Evolutionary conservation across 1,284 basidiomycete species (phyloP).

Genomic region (Psilocybe mexicana): DNA sequence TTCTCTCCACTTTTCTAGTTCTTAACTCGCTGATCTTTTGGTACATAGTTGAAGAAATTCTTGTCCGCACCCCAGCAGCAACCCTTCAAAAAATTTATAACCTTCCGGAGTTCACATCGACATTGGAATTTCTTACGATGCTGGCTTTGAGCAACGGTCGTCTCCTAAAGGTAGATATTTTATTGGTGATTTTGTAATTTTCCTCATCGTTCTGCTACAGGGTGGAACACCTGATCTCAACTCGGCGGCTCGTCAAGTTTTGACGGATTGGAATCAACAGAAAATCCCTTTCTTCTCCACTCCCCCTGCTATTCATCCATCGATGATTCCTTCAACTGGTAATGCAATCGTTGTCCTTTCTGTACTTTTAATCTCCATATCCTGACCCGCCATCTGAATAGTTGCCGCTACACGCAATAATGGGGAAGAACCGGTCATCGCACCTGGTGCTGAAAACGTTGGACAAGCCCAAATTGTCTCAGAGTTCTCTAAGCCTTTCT

Average conservation of each 20-base stretch:
- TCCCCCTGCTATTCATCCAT: slow-evolving; percentile 79
- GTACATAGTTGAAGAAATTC: slow-evolving; percentile 80
- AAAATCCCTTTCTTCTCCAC: slow-evolving; percentile 89
- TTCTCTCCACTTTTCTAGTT: neutral
- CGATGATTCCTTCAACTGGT: slow-evolving; percentile 63
- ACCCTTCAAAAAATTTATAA: slow-evolving; percentile 84
- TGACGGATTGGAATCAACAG: slow-evolving; percentile 96
- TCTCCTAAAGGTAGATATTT: slow-evolving; percentile 64
- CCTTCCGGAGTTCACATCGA: slow-evolving; percentile 71
- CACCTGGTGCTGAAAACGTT: slow-evolving; percentile 71
- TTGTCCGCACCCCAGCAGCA: slow-evolving; percentile 65
- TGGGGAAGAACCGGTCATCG: slow-evolving; percentile 40
- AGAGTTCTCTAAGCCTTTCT: slow-evolving; percentile 69
- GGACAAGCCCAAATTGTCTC: slow-evolving; percentile 74
- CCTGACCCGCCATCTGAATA: neutral
- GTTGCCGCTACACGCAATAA: slow-evolving; percentile 22
- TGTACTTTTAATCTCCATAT: slow-evolving; percentile 4
- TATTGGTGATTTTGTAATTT: neutral
- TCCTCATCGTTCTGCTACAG: slow-evolving; percentile 33
- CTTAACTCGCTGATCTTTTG: slow-evolving; percentile 5
- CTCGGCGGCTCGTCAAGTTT: slow-evolving; percentile 80
- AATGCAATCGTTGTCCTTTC: slow-evolving; percentile 5
- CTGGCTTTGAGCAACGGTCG: slow-evolving; percentile 85
- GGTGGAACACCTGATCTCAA: slow-evolving; percentile 92
- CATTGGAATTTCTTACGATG: slow-evolving; percentile 90